phyloP scores from a whole-genome alignment of 139 green algal genomes.

The Volvox africanus region DNA sequence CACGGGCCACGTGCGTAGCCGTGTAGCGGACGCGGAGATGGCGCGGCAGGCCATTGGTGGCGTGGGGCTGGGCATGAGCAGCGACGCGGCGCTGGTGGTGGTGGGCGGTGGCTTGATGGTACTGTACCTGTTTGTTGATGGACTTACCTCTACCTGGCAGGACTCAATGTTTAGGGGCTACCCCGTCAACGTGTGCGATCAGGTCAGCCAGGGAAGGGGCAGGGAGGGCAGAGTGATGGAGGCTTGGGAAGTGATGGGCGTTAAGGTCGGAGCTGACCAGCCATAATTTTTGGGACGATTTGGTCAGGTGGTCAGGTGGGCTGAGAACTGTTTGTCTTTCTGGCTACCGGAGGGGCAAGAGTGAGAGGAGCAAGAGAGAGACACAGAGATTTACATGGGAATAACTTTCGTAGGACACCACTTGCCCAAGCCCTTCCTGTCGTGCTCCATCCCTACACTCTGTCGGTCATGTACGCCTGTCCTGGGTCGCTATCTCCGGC shows the following conservation, averaged over 20 bases:
- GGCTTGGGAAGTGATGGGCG: not conserved
- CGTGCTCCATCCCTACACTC: too few species aligned
- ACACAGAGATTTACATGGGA: too few species aligned
- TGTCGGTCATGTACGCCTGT: too few species aligned
- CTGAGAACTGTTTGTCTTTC: too few species aligned
- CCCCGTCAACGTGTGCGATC: constrained; percentile 90
- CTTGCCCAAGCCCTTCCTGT: too few species aligned
- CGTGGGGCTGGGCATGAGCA: not conserved
- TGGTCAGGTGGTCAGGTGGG: too few species aligned
- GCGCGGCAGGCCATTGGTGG: not conserved
- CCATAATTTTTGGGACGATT: too few species aligned
- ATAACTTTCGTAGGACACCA: too few species aligned
- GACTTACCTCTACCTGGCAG: constrained; percentile 97
- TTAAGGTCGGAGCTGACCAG: too few species aligned
- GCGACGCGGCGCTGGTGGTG: constrained; percentile 39
- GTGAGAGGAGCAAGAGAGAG: too few species aligned
- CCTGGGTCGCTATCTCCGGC: too few species aligned
- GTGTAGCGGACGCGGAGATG: not conserved
- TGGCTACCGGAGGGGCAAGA: too few species aligned
- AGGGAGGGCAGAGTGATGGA: not conserved
- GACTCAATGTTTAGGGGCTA: constrained; percentile 76
- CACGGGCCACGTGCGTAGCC: constrained; percentile 53
- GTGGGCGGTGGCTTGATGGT: constrained; percentile 86
- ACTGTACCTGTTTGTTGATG: constrained; percentile 93
- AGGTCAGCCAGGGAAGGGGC: constrained; percentile 63